Evolutionary conservation across 1,139 yeast genomes (phyloP).

Genomic region (Diutina sp.): DNA sequence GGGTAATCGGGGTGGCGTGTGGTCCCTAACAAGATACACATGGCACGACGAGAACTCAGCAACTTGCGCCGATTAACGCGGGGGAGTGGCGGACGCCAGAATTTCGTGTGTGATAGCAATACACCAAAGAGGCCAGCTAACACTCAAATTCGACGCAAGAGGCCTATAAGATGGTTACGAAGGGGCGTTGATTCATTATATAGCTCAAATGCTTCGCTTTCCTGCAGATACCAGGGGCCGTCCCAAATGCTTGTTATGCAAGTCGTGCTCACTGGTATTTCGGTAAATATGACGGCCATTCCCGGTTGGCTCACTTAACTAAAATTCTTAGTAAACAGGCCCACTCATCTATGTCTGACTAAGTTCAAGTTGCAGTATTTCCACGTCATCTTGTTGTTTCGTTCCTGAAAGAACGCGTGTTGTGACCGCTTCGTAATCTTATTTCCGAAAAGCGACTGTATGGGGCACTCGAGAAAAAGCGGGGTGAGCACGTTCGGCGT

Average conservation of each 20-base stretch:
- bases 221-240: not conserved
- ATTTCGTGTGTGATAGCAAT: not conserved
- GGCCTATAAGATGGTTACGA: not conserved
- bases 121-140: not conserved
- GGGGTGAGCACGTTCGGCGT: not conserved
- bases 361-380: too few relatives aligned
- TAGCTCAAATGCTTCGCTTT: not conserved
- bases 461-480: not conserved
- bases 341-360: not conserved
- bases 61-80: not conserved
- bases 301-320: not conserved
- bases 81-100: not conserved
- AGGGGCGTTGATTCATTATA: not conserved
- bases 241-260: not conserved
- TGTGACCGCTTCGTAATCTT: not conserved
- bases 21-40: conserved; percentile 58
- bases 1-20: conserved; percentile 55
- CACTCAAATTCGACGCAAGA: not conserved
- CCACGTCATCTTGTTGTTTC: not conserved
- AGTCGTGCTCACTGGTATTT: not conserved
- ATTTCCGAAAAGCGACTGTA: not conserved
- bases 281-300: not conserved
- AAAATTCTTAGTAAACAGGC: not conserved
- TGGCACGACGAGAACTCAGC: conserved; percentile 9
- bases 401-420: not conserved